Base-by-base conservation (phyloP, 805 yeast genomes). In the Sugiyamaella boreocaroliniensis region DNA sequence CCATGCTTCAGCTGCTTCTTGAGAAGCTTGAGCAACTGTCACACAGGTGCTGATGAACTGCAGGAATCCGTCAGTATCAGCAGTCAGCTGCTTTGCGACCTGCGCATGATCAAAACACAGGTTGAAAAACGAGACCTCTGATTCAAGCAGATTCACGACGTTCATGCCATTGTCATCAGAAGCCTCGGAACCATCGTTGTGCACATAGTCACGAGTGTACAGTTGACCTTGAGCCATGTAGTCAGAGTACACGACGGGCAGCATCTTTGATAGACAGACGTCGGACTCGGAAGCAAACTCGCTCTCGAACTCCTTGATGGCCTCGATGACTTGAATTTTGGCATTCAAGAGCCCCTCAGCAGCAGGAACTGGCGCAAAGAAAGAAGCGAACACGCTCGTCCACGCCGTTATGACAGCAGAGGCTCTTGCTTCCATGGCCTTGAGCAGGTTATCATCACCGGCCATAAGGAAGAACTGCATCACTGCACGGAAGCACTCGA, bases 1-100 rank as follows among this genome's bases (percentile, higher is more conserved):
- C 75, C 83, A 86, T n/a, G 56, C 51, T n/a, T 37, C 29, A 20
- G 37, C 37, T 32, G 37, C 37, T 32, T 42, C 29, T 16, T 29
- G 29, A 20, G 47, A 12, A 12, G 19, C 14, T 44, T 44, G 47
- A 11, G 16, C 29, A 4, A 22, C 15, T 2, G 12, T 15, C 6
- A 44, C 22, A 18, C 34, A 44, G 19, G 29, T 22, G 18, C 14
- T 14, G 19, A 44, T 26, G 47, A 44, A 20, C 19, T 44, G 26
- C 4, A 16, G 15, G 45, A 47, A 18, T 11, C 14, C 22, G 15
- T 29, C 26, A 7, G 48, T 5, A 15, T 45, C 48, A 5, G 16
- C 12, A n/a, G 41, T 29, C 32, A 45, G 42, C n/a, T 34, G 19
- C 12, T 42, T 11, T 45, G 54, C 29, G 47, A 48, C 43, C 2